These are phyloP conservation scores for Nemania abortiva DNA, from an alignment of 2,329 filamentous ascomycete genomes.

Conservation along the genomic window DNA sequence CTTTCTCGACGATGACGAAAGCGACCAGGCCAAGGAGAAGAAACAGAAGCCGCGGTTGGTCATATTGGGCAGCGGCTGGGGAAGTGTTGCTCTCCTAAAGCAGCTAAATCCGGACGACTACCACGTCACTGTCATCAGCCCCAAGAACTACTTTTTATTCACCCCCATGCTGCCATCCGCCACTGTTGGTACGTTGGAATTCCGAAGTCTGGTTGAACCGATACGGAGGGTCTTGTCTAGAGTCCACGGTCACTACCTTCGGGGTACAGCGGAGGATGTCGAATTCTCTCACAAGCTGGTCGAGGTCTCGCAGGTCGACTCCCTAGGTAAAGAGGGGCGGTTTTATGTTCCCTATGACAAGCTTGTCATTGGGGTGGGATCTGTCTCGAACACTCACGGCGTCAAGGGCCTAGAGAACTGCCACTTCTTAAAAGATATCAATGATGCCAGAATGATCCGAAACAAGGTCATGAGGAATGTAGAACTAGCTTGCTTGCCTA, in stretches of 20 bases:
- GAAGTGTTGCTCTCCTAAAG: constrained; percentile 91
- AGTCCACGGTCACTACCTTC: constrained; percentile 89
- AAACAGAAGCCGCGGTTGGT: constrained; percentile 94
- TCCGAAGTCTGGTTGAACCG: constrained; percentile 92
- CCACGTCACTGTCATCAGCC: constrained; percentile 94
- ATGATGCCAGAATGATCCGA: constrained; percentile 89
- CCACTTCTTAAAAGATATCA: constrained; percentile 94
- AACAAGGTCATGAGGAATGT: constrained; percentile 91
- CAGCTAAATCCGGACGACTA: constrained; percentile 91
- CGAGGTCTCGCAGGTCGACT: constrained; percentile 81
- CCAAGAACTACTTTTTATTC: constrained; percentile 96
- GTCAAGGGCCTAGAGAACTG: constrained; percentile 95
- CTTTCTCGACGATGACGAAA: constrained; percentile 90
- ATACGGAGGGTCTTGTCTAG: constrained; percentile 84
- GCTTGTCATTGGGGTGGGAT: constrained; percentile 91
- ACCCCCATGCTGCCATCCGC: constrained; percentile 98
- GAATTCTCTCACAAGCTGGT: constrained; percentile 93
- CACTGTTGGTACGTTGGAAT: constrained; percentile 92
- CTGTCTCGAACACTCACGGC: constrained; percentile 92
- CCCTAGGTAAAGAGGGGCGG: constrained; percentile 76
- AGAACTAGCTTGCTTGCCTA: constrained; percentile 91
- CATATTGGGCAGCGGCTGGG: constrained; percentile 94
- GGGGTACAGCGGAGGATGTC: constrained; percentile 86
- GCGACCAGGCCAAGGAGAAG: constrained; percentile 73
- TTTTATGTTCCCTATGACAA: constrained; percentile 99